These are phyloP conservation scores for Hypoxylon subgilvum DNA, from an alignment of 495 filamentous ascomycete species.

Conservation along the genomic window DNA sequence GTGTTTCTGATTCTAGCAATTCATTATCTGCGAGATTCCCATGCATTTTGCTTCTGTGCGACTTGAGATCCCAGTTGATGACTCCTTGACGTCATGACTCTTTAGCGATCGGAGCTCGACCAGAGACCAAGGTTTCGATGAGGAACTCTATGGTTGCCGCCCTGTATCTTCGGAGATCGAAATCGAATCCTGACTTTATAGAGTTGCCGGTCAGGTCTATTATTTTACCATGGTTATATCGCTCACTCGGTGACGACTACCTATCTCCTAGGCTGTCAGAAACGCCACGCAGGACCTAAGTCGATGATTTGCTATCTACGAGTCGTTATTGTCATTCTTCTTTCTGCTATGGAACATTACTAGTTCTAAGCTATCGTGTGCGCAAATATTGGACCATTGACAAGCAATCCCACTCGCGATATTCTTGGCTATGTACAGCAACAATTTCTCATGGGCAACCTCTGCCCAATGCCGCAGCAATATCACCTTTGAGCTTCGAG, in stretches of 20 bases:
- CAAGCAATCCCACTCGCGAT: background rate
- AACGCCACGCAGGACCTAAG: too few species aligned
- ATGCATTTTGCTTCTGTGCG: background rate
- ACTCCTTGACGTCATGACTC: constrained; percentile 8
- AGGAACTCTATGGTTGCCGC: too few species aligned
- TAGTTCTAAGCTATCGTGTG: background rate
- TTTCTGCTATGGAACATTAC: background rate
- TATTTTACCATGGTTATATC: too few species aligned
- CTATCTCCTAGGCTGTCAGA: too few species aligned
- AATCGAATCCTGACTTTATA: too few species aligned
- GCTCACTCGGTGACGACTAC: too few species aligned
- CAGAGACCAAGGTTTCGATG: background rate
- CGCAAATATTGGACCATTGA: background rate
- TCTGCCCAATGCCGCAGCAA: background rate
- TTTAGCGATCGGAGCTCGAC: background rate
- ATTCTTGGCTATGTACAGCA: background rate
- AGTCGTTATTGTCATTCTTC: too few species aligned
- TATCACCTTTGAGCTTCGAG: background rate
- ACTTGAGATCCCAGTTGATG: background rate
- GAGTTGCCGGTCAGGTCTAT: too few species aligned
- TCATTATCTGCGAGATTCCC: too few species aligned
- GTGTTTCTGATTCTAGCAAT: too few species aligned
- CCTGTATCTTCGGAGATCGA: too few species aligned
- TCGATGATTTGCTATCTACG: too few species aligned
- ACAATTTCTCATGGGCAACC: background rate